Conservation (phyloP, 2,329 filamentous ascomycete genomes). For the Lecanosticta acicola region DNA sequence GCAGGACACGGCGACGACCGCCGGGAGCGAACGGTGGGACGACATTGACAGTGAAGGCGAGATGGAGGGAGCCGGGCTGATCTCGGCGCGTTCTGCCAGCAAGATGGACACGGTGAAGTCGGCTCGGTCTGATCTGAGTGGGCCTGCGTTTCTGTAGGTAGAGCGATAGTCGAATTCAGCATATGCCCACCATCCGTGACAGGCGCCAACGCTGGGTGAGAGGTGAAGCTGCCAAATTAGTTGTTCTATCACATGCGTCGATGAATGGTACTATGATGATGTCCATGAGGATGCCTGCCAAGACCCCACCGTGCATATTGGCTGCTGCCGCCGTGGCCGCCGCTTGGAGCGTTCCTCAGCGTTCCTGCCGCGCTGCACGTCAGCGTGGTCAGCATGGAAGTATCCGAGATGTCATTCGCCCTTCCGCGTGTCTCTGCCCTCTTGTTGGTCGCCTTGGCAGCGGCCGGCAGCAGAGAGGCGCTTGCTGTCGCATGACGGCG, state of each 20-base stretch:
- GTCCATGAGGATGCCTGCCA: no score
- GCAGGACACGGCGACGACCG: slow-evolving; percentile 16
- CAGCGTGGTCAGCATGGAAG: background rate
- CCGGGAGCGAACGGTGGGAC: slow-evolving; percentile 16
- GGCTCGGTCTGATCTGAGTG: slow-evolving; percentile 6
- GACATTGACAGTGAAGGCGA: slow-evolving; percentile 10
- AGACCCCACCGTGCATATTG: background rate
- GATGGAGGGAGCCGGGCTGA: slow-evolving; percentile 2
- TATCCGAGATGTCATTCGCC: background rate
- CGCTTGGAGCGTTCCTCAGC: background rate
- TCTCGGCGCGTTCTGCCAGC: background rate
- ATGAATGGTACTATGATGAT: background rate
- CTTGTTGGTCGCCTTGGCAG: background rate
- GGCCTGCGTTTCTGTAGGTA: slow-evolving; percentile 7
- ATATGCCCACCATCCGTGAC: no score
- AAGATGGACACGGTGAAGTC: slow-evolving; percentile 2
- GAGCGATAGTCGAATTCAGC: no score
- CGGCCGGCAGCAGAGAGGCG: no score
- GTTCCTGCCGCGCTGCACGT: background rate
- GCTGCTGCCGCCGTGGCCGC: no score
- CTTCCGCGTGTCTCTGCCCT: background rate
- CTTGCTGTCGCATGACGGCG: no score
- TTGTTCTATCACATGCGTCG: background rate
- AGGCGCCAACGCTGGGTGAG: no score
- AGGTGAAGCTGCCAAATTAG: background rate